Base-by-base conservation (phyloP, 495 filamentous ascomycete genomes). In the Cladorrhinum samala region DNA sequence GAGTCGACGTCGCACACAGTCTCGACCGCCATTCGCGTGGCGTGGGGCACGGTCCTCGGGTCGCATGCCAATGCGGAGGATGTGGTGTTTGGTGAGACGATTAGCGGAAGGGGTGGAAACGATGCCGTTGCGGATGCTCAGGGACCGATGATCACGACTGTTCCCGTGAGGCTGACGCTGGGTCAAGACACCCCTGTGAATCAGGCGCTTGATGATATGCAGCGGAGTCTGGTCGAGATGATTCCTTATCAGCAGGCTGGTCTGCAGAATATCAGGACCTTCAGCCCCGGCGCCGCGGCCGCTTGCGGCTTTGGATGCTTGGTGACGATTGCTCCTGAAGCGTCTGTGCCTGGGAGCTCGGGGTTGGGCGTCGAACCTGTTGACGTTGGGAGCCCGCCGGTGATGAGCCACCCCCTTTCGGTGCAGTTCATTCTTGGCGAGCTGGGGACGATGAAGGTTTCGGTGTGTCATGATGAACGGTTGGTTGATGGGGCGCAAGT, bases 71-170 rank as follows among this genome's bases (percentile, higher is more conserved):
- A 72, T 19, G 77, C 69, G 19, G 72, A 76, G 20, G 84, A 87
- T 58, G 60, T 75, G 1, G 60, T 76, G 13, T 74, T 77, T 30
- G 70, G 81, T 1, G 81, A 81, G 60, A 87, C 79, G 0, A 70
- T 85, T 5, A 74, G 69, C 8, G 80, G 80, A 7, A 72, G 83
- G 7, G 73, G 73, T 7, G 67, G 76, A 5, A 68, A 83, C 7
- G 58, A 67, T 6, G 76, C 73, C 1, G 69, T 83, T 1, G 73
- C 78, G 39, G 62, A 73, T 27, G 77, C 83, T 16, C 68, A 76
- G 30, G 83, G 81, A 0, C 77, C 85, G 1, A 72, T 84, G 47
- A 83, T 88, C 48, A 78, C 84, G 2, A 87, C 85, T 0, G 69
- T 87, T 2, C 86, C 86, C 1, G 65, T 84, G 25, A 77, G 84